Percentiles rank a stretch among this genome's conserved stretches.
These are phyloP conservation scores for Medicago ruthenica DNA, from an alignment of 306 rosid species.

Conservation along the genomic window DNA sequence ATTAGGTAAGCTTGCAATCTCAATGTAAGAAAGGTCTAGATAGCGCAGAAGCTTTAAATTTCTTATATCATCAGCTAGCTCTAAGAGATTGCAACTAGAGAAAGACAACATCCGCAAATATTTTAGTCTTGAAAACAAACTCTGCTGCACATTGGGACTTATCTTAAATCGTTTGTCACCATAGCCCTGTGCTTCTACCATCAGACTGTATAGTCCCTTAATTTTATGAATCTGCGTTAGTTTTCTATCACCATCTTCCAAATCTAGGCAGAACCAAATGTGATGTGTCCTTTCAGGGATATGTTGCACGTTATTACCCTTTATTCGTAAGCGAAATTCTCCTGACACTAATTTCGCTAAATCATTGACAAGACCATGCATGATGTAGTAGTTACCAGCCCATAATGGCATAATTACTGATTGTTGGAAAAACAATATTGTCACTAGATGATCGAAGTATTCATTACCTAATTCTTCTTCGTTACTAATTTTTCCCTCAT, in stretches of 20 bases:
- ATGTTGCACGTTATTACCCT: not conserved
- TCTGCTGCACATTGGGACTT: not conserved
- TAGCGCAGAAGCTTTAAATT: too few species aligned
- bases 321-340: slow-evolving; percentile 6
- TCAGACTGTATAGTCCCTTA: not conserved
- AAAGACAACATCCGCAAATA: slow-evolving; percentile 25
- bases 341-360: slow-evolving; percentile 50
- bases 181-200: not conserved
- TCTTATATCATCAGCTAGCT: not conserved
- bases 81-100: not conserved
- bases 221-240: not conserved
- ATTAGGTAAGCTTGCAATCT: slow-evolving; percentile 16
- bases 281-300: slow-evolving; percentile 23
- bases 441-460: slow-evolving; percentile 44
- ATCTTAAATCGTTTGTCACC: not conserved
- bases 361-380: slow-evolving; percentile 61
- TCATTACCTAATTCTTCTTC: slow-evolving; percentile 49
- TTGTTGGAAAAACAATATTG: slow-evolving; percentile 51
- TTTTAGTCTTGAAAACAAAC: not conserved
- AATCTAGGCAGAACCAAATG: not conserved
- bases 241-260: rapidly evolving
- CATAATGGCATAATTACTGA: not conserved
- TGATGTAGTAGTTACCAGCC: too few species aligned
- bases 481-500: not conserved
- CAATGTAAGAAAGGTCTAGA: not conserved